Evolutionary conservation across 2,329 filamentous ascomycete species (phyloP), one percentile per base, ranked within the genome.

Genomic region (Helicocarpus griseus): DNA sequence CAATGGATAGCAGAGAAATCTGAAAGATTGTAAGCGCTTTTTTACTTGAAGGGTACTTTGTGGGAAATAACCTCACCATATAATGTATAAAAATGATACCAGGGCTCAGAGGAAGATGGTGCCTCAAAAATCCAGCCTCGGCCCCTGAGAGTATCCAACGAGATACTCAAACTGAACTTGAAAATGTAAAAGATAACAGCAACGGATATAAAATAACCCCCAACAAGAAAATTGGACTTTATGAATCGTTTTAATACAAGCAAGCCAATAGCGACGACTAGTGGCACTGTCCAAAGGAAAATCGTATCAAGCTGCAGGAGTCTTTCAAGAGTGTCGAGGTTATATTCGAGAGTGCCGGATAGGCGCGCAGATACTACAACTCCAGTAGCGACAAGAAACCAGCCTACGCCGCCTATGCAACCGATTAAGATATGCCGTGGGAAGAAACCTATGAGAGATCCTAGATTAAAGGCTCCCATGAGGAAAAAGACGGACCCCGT

Each of bases 61-160:
- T 31, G 29, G 36, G 14, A 29, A 39, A 55, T 14, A n/a, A 21
- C 73, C 82, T 77, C 76, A 91, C 87, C 84, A 69, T 95, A 98
- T 45, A 97, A 79, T 0, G 89, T 94, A 71, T 95, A 98, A 63
- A 98, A 98, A 65, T 93, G 89, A 80, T 93, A 98, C 82, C 94
- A 98, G 0, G 93, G 89, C 60, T 95, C 88, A 11, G 81, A 86
- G 8, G 85, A 84, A 43, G 86, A 85, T 1, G 93, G 91, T 0
- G 86, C 86, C 60, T 88, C 80, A 61, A 98, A 98, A 9, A 97
- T 86, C 93, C 93, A 98, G 17, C 93, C 93, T 46, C 77, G 73
- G 8, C 79, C 69, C 49, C 89, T 83, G 41, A 97, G 71, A 11
- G 75, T 74, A 35, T 80, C 76, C 54, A 89, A 76, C 38, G 86